These are phyloP conservation scores for Penicillium salamii DNA, from an alignment of 495 filamentous ascomycete genomes.

Conservation along the genomic window DNA sequence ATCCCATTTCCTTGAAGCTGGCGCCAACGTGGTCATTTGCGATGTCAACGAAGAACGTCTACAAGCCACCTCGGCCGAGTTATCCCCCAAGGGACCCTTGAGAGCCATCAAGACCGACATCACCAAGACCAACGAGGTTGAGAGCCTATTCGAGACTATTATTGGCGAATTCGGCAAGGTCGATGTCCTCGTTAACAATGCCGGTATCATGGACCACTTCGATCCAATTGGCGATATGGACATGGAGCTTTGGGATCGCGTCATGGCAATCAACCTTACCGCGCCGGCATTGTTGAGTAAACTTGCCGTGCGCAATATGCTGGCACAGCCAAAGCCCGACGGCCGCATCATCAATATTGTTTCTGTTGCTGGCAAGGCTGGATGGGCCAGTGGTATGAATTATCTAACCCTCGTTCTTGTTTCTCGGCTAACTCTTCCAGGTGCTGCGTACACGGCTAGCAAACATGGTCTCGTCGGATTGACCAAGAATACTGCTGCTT, in stretches of 20 bases:
- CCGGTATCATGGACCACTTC: constrained; percentile 56
- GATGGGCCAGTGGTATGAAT: constrained; percentile 33
- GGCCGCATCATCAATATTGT: constrained; percentile 40
- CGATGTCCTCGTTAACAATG: constrained; percentile 44
- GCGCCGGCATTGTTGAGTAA: constrained; percentile 54
- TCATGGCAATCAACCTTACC: constrained; percentile 59
- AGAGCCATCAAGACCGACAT: constrained; percentile 43
- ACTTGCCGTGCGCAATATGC: constrained; percentile 48
- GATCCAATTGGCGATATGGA: constrained; percentile 51
- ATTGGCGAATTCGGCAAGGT: constrained; percentile 30
- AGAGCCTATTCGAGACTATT: constrained; percentile 34
- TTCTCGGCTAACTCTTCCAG: constrained; percentile 27
- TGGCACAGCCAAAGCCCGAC: constrained; percentile 23
- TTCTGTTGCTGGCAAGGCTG: constrained; percentile 33
- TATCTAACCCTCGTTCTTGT: not conserved
- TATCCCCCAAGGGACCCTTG: constrained; percentile 34
- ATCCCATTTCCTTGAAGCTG: constrained; percentile 32
- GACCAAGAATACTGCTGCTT: constrained; percentile 61
- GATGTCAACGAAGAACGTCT: constrained; percentile 37
- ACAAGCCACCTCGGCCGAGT: constrained; percentile 35
- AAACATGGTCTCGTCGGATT: constrained; percentile 48
- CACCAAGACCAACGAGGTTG: constrained; percentile 28
- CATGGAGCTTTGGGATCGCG: constrained; percentile 52
- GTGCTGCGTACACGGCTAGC: constrained; percentile 51
- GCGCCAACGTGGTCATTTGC: constrained; percentile 42